These are phyloP conservation scores for Suillus decipiens DNA, from an alignment of 768 basidiomycete genomes.

Conservation along the genomic window DNA sequence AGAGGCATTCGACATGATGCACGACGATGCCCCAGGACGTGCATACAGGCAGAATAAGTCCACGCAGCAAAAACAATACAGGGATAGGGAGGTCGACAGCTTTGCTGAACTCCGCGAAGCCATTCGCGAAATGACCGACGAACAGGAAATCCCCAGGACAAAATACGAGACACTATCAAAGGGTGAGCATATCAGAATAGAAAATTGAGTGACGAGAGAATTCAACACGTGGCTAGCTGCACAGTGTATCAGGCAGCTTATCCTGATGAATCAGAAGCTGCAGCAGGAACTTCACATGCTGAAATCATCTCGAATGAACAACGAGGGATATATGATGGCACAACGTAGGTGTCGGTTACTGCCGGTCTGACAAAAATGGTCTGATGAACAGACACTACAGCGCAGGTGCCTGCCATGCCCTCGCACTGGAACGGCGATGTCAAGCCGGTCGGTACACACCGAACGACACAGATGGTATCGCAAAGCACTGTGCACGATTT, in stretches of 20 bases:
- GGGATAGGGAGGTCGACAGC: background rate
- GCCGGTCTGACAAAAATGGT: background rate
- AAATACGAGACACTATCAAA: background rate
- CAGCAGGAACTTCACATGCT: background rate
- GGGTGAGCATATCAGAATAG: background rate
- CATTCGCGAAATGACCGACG: background rate
- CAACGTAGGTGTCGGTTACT: background rate
- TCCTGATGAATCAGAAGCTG: background rate
- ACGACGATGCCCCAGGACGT: background rate
- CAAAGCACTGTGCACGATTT: background rate
- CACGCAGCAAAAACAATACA: slow-evolving; percentile 5
- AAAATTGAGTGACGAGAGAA: background rate
- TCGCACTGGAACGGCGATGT: background rate
- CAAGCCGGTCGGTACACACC: background rate
- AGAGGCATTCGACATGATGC: background rate
- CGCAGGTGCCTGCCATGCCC: too few species aligned
- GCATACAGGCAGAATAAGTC: background rate
- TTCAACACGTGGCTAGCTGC: background rate
- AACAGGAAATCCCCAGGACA: background rate
- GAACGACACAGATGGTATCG: background rate
- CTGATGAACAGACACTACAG: background rate
- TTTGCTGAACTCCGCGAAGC: slow-evolving; percentile 4
- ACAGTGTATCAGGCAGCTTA: background rate
- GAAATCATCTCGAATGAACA: background rate
- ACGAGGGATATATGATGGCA: background rate